Base-by-base conservation (phyloP, 2,329 filamentous ascomycete genomes). In the Pestalotiopsis sp. region DNA sequence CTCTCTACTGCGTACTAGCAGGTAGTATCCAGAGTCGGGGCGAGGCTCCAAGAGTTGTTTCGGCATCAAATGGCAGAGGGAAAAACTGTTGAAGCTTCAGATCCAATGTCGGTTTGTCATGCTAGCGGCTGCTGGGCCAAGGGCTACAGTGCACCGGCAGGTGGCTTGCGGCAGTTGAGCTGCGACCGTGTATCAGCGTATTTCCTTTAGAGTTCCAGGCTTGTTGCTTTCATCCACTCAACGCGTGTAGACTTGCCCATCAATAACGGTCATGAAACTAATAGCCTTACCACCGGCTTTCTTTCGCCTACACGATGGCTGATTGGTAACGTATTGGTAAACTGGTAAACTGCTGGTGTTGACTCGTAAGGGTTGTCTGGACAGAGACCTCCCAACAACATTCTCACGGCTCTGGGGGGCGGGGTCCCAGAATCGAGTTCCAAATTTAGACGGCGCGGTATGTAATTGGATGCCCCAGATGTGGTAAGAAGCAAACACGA, bases 381-480 rank as follows among this genome's bases (percentile, higher is more conserved):
- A 52, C 7, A n/a, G 14, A n/a, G 11, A 39, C 36, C 25, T 61
- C 25, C 27, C 27, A 13, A 20, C 12, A 20, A 25, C 56, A n/a
- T 13, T 25, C n/a, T n/a, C 25, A 58, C n/a, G 23, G 23, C 56
- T 23, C 12, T 7, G n/a, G n/a, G 23, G 59, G 20, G 20, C n/a
- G 20, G 58, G 36, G 4, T 27, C 25, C n/a, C n/a, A 20, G 25
- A 61, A n/a, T 36, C 14, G 27, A 14, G 27, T 61, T 61, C 59
- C 59, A 61, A 61, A 61, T 61, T 61, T 61, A 61, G 59, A 61
- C 14, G 17, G 31, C n/a, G 31, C 38, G 17, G 59, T 31, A 31
- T 31, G 31, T 39, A 9, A 61, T 39, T 61, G 31, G 59, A 39
- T 17, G 12, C 3, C 20, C 23, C 23, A 59, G 27, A 59, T 25